A percentile compares a stretch with the other conserved stretches of the same genome.
Evolutionary conservation across 257 asterid genomes (phyloP).

Genomic region (Solanum sejunctum): DNA sequence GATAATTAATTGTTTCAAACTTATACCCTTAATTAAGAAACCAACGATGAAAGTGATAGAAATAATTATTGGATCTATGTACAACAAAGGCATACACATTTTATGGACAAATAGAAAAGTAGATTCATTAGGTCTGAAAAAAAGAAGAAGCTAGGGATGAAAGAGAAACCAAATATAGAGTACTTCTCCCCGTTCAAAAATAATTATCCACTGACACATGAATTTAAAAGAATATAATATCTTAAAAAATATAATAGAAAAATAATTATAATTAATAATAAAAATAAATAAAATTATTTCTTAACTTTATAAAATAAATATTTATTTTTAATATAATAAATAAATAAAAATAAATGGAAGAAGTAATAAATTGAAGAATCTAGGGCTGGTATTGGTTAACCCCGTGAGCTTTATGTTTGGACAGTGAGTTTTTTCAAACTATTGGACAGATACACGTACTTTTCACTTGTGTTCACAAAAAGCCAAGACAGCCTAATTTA

Average conservation of each 20-base stretch:
- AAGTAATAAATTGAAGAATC: neutral
- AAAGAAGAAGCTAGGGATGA: neutral
- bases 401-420: slow-evolving; percentile 26
- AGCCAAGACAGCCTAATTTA: slow-evolving; percentile 16
- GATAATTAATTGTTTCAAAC: neutral
- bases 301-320: no score
- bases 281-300: no score
- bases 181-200: neutral
- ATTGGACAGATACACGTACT: slow-evolving; percentile 10
- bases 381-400: neutral
- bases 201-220: no score
- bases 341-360: no score
- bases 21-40: neutral
- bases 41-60: neutral
- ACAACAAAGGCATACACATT: neutral
- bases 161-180: neutral
- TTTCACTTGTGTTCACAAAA: slow-evolving; percentile 23
- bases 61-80: neutral
- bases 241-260: no score
- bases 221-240: no score
- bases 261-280: no score
- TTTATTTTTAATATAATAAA: no score
- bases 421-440: neutral
- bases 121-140: neutral
- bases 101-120: neutral